Percentiles rank a stretch among this genome's conserved stretches.
phyloP scores from a whole-genome alignment of 176 grass and related monocot genomes.

The Elymus sibiricus region DNA sequence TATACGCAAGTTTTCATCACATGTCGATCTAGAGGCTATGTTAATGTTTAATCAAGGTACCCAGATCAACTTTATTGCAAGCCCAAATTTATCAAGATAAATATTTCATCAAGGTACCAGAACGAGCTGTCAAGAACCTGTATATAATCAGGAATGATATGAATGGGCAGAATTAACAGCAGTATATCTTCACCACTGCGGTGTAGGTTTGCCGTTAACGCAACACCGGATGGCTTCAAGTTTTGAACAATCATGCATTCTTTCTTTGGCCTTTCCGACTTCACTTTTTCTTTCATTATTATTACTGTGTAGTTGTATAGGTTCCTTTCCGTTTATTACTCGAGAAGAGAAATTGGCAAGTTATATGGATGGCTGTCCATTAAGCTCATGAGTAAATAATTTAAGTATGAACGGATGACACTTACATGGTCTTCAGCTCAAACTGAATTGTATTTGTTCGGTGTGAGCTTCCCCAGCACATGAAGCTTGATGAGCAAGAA shows the following conservation, averaged over 20 bases:
- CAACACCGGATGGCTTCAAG: slow-evolving; percentile 22
- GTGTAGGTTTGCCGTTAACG: neutral
- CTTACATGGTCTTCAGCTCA: too few relatives aligned
- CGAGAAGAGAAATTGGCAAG: slow-evolving; percentile 19
- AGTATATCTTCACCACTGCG: neutral
- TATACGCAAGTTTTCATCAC: too few relatives aligned
- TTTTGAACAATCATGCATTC: slow-evolving; percentile 25
- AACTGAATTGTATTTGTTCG: too few relatives aligned
- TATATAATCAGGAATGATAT: neutral
- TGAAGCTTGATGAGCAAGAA: too few relatives aligned
- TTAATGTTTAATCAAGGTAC: too few relatives aligned
- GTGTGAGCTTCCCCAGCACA: too few relatives aligned
- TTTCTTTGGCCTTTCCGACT: neutral
- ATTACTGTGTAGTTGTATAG: slow-evolving; percentile 23
- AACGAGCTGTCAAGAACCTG: neutral
- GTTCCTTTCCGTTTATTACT: neutral
- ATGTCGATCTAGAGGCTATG: too few relatives aligned
- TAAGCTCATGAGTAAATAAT: too few relatives aligned
- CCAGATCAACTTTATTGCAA: too few relatives aligned
- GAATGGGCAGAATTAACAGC: slow-evolving; percentile 39
- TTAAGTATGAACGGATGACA: too few relatives aligned
- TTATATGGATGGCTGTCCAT: slow-evolving; percentile 24
- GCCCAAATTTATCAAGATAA: too few relatives aligned
- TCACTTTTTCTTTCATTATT: neutral
- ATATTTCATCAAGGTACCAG: too few relatives aligned